Conservation (phyloP, 2,329 filamentous ascomycete species). For the Nothopassalora personata region DNA sequence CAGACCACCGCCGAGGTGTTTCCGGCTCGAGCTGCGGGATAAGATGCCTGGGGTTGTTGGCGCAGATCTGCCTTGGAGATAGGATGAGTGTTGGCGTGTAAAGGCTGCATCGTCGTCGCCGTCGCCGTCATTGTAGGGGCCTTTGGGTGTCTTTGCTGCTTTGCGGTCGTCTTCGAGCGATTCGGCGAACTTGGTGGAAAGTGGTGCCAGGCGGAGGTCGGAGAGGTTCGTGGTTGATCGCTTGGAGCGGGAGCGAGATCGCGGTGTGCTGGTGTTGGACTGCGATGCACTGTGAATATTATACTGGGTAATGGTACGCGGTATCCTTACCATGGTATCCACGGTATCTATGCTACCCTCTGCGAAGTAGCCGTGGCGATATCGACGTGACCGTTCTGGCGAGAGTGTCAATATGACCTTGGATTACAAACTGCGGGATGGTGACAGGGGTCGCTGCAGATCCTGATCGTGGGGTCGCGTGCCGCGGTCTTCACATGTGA, state of each 20-base stretch:
- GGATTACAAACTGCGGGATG: neutral
- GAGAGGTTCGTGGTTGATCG: constrained; percentile 49
- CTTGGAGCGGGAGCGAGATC: constrained; percentile 31
- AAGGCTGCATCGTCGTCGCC: constrained; percentile 26
- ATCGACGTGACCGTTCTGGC: neutral
- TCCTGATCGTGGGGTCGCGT: neutral
- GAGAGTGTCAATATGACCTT: neutral
- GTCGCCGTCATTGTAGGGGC: constrained; percentile 26
- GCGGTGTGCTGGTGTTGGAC: constrained; percentile 19
- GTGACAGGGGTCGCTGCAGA: neutral
- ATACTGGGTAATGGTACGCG: neutral
- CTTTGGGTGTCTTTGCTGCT: constrained; percentile 12
- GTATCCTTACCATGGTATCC: neutral
- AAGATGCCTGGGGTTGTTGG: constrained; percentile 47
- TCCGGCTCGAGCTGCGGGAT: constrained; percentile 38
- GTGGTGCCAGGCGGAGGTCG: constrained; percentile 57
- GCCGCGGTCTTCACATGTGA: neutral
- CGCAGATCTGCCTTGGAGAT: constrained; percentile 46
- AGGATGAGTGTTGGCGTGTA: constrained; percentile 36
- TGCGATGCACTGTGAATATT: neutral
- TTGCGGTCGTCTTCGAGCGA: constrained; percentile 32
- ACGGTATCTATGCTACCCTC: neutral
- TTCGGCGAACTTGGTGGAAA: constrained; percentile 44
- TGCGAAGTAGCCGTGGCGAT: neutral
- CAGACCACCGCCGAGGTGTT: constrained; percentile 29